phyloP scores from a whole-genome alignment of 805 yeast species.

The Starmerella roubikii region DNA sequence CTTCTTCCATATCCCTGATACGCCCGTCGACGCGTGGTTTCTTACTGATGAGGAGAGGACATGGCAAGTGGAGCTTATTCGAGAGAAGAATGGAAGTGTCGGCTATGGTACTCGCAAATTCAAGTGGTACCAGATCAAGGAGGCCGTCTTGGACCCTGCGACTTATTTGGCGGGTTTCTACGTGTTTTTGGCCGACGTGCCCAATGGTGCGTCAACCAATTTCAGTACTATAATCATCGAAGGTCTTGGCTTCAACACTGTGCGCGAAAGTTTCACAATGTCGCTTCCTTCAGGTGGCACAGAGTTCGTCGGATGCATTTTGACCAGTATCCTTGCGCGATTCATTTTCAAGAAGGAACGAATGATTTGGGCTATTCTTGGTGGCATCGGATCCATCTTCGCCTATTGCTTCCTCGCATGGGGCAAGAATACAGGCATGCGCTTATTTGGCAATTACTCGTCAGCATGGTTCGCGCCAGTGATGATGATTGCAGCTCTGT shows the following conservation, averaged over 20 bases:
- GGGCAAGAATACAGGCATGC: constrained; percentile 16
- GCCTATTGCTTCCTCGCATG: constrained; percentile 16
- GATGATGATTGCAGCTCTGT: constrained; percentile 18
- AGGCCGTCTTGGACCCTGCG: constrained; percentile 37
- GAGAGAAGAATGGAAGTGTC: constrained; percentile 34
- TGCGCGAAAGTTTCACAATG: constrained; percentile 30
- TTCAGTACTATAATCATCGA: constrained; percentile 35
- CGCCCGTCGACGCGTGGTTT: constrained; percentile 32
- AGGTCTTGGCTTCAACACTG: constrained; percentile 32
- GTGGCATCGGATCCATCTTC: constrained; percentile 7
- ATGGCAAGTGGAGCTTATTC: constrained; percentile 39
- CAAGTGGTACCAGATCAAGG: constrained; percentile 41
- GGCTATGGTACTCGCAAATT: constrained; percentile 45
- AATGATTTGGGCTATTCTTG: constrained; percentile 8
- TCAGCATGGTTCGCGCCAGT: constrained; percentile 7
- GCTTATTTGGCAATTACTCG: constrained; percentile 15
- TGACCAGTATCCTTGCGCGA: constrained; percentile 8
- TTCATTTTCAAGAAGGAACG: constrained; percentile 6
- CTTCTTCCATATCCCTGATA: constrained; percentile 40
- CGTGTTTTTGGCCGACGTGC: constrained; percentile 33
- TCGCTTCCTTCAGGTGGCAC: constrained; percentile 35
- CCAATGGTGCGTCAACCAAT: constrained; percentile 43
- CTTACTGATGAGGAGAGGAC: constrained; percentile 33
- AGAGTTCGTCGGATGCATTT: constrained; percentile 21
- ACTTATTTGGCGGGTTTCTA: constrained; percentile 36